Base-by-base conservation (phyloP, 1,284 basidiomycete genomes). In the Ganoderma lucidum region DNA sequence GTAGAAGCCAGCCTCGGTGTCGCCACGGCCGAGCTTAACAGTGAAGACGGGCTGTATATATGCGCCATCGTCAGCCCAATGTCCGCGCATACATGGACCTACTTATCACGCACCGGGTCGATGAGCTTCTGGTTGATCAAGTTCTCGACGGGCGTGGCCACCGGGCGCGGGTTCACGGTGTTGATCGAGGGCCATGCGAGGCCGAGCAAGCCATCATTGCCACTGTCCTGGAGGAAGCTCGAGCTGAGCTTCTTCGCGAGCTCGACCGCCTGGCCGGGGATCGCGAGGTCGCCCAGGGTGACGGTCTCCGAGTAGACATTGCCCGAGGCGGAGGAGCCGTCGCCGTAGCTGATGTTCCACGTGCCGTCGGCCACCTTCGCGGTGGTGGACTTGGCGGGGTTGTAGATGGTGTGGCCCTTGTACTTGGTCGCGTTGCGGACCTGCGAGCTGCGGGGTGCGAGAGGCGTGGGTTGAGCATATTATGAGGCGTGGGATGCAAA, bases 341-440 rank as follows among this genome's bases (percentile, higher is more conserved):
- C 82, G 45, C 81, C 82, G 69, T 83, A 83, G 37, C 78, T 79
- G 66, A 83, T 83, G 66, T 80, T 77, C 81, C 81, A 83, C 8
- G 75, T 75, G 8, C 79, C 78, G n/a, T 69, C 35, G 3, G 75
- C 71, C 66, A 76, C 73, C 73, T 79, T 74, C 10, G 81, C 75
- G 1, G 79, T 81, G 19, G 72, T 73, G 8, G 81, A 83, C 66
- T 76, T 77, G 60, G 75, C 55, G 1, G 81, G 81, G 66, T 81
- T 72, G 74, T 80, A 83, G 44, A 83, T 75, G 45, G 71, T 74
- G 73, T 81, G 78, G n/a, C 72, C 75, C 45, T 70, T 71, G 73
- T 75, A 72, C 45, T 68, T 56, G 35, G 71, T 68, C 5, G 74
- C 77, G 60, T 71, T 70, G 61, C 78, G 74, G 63, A 77, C 55